Conservation (phyloP, 768 basidiomycete species). For the Boletus barrowsii region DNA sequence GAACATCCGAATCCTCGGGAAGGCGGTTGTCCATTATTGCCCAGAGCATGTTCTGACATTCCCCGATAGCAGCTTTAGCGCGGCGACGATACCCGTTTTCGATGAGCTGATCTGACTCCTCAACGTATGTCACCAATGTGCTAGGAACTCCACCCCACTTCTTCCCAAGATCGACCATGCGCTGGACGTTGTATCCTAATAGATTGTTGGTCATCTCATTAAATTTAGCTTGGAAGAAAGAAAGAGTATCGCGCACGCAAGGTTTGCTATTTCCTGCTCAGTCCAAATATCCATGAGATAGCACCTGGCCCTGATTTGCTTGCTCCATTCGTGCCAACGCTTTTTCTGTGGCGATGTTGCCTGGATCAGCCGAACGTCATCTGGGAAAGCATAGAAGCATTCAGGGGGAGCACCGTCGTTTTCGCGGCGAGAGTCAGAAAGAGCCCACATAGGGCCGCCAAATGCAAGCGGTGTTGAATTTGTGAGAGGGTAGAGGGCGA, state of each 20-base stretch:
- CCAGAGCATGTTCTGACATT: neutral
- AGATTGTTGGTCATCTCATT: neutral
- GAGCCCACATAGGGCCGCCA: too few relatives aligned
- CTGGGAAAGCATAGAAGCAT: too few relatives aligned
- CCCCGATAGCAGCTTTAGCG: neutral
- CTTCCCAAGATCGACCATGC: neutral
- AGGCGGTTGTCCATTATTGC: too few relatives aligned
- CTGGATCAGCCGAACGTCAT: too few relatives aligned
- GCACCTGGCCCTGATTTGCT: neutral
- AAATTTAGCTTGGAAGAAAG: neutral
- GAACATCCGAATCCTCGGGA: neutral
- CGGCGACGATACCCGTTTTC: fast-evolving
- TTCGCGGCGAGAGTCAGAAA: too few relatives aligned
- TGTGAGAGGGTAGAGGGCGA: too few relatives aligned
- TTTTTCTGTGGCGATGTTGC: too few relatives aligned
- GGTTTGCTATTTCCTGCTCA: neutral
- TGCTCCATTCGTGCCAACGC: slow-evolving; percentile 4
- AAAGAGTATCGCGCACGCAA: neutral
- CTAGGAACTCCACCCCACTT: neutral
- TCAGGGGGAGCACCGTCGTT: too few relatives aligned
- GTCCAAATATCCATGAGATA: slow-evolving; percentile 6
- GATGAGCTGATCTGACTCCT: neutral
- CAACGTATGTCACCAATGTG: neutral
- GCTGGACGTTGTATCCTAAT: neutral
- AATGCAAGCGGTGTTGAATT: too few relatives aligned